Conservation (phyloP, 1,139 yeast species). For the Taphrina wiesneri region DNA sequence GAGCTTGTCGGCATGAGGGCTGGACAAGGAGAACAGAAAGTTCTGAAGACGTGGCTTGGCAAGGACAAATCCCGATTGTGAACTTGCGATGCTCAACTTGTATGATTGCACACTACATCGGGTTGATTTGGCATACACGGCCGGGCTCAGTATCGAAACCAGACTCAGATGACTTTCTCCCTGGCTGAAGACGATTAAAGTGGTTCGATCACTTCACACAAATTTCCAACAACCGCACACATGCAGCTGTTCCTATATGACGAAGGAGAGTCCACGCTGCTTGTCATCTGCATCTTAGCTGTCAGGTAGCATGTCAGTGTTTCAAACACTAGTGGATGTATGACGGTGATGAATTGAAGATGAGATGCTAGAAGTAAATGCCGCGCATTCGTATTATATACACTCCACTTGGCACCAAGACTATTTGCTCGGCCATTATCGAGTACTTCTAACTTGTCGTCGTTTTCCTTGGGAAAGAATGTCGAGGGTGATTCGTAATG, state of each 20-base stretch:
- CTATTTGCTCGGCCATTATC: constrained; percentile 1
- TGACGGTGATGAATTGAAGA: background rate
- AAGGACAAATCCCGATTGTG: background rate
- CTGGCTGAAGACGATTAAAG: too few relatives aligned
- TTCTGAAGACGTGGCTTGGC: background rate
- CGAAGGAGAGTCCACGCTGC: background rate
- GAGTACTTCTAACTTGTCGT: background rate
- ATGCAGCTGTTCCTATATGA: background rate
- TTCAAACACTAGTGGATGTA: background rate
- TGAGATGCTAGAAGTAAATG: constrained; percentile 15
- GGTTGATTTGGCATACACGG: too few relatives aligned
- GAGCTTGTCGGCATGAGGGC: constrained; percentile 16
- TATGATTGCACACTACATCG: too few relatives aligned
- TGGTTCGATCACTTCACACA: too few relatives aligned
- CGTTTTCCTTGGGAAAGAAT: background rate
- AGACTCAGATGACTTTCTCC: too few relatives aligned
- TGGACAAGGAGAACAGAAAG: constrained; percentile 4
- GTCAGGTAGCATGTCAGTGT: too few relatives aligned
- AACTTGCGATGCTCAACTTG: background rate
- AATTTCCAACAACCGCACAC: too few relatives aligned
- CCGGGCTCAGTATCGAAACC: too few relatives aligned
- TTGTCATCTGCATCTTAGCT: too few relatives aligned
- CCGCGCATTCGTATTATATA: constrained; percentile 11
- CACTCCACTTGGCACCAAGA: background rate
- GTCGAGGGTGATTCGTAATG: constrained; percentile 8